A percentile compares a stretch with the other conserved stretches of the same genome.
Conservation (phyloP, 495 filamentous ascomycete genomes). For the Neurospora tetraspora region DNA sequence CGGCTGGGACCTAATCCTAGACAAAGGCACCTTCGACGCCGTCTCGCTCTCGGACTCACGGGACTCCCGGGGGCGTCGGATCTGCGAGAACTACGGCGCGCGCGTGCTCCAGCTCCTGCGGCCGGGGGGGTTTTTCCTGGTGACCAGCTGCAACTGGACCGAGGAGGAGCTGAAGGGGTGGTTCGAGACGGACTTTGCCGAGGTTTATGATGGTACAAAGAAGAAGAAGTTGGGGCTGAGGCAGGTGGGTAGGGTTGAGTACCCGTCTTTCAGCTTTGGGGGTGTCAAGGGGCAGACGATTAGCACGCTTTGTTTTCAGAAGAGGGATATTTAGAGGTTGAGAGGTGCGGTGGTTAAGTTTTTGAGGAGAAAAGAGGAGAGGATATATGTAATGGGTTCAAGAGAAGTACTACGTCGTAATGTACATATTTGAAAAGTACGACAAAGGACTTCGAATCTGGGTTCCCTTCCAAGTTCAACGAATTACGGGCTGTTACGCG, state of each 20-base stretch:
- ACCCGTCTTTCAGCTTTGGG: conserved; percentile 78
- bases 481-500: not conserved
- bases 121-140: conserved; percentile 59
- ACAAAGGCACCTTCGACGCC: conserved; percentile 97
- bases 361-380: not conserved
- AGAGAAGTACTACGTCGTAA: not conserved
- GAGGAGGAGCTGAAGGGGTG: conserved; percentile 71
- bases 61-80: conserved; percentile 39
- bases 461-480: not conserved
- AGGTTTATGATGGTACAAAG: not conserved
- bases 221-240: conserved; percentile 17
- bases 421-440: not conserved
- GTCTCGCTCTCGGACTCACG: conserved; percentile 61
- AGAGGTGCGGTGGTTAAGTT: not conserved
- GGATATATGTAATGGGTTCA: not conserved
- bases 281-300: conserved; percentile 79
- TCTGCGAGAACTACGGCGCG: conserved; percentile 64
- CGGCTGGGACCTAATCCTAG: conserved; percentile 78
- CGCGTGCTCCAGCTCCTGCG: conserved; percentile 56
- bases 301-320: conserved; percentile 68
- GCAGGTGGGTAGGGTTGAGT: conserved; percentile 57
- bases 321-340: conserved; percentile 9
- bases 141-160: conserved; percentile 98
- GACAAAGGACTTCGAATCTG: not conserved
- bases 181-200: conserved; percentile 43